Evolutionary conservation across 31 red algal species (phyloP), one percentile per base, ranked within the genome.

Genomic region (Bonnemaisonia californica): DNA sequence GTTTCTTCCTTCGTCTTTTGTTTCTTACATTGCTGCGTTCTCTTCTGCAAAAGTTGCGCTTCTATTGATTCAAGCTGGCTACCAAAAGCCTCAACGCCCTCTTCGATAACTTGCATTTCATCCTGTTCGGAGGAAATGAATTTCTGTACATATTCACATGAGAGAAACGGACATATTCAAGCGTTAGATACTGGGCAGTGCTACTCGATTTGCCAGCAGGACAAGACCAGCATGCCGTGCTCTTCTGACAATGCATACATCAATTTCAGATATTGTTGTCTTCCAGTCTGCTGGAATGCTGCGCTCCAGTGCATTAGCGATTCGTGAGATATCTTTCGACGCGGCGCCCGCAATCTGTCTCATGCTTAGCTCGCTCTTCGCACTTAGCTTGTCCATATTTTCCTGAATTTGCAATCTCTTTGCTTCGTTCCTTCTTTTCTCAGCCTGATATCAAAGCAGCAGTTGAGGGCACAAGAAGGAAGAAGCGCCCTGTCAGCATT

Each of bases 261-360:
- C 9, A 51, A 11, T 51, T 16, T 51, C 45, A 7, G 45, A 51
- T 51, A 51, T 51, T 7, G 16, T 51, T 16, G 7, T 51, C 45
- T 51, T 51, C 9, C 45, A 51, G 45, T 51, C 16, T 7, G 7
- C 45, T 51, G 74, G 74, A 3, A 77, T 12, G 19, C 27, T 22
- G 28, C 56, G 47, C 51, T 77, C 60, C 21, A 42, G 18, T 19
- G 74, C 22, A 13, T 35, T 60, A 12, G 54, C 32, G 23, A 4
- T 22, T 58, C 37, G 57, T 4, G 33, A 33, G 60, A 77, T 54
- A 13, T 21, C 13, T 9, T 36, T 57, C 22, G 74, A 77, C 30
- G 54, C 74, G 34, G 34, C 9, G n/a, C 54, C 74, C 47, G 74
- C 74, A 12, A 77, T 38, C 48, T 39, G 74, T 21, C 54, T 39